Conservation (phyloP, 2,329 filamentous ascomycete genomes). For the Neophaeococcomyces aloes region DNA sequence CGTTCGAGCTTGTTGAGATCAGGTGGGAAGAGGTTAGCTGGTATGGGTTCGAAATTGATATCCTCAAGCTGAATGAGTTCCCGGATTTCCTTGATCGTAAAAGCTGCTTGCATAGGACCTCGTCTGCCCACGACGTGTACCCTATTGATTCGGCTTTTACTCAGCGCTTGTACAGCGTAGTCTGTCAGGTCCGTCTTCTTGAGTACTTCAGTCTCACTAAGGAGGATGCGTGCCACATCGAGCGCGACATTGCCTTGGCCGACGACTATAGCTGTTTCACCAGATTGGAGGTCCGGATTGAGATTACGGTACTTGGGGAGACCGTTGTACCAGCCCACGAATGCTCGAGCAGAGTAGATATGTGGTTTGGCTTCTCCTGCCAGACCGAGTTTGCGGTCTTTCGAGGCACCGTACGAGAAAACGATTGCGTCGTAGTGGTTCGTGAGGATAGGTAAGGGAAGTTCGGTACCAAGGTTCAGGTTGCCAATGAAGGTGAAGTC, state of each 20-base stretch:
- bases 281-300: conserved; percentile 59
- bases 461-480: conserved; percentile 59
- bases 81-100: conserved; percentile 88
- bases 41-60: conserved; percentile 62
- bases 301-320: conserved; percentile 69
- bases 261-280: conserved; percentile 76
- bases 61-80: conserved; percentile 70
- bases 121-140: conserved; percentile 83
- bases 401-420: conserved; percentile 83
- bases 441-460: conserved; percentile 59
- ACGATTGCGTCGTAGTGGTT: conserved; percentile 85
- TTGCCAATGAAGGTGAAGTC: conserved; percentile 90
- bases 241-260: conserved; percentile 95
- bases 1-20: conserved; percentile 62
- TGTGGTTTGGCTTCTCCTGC: conserved; percentile 62
- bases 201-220: conserved; percentile 63
- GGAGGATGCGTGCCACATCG: conserved; percentile 79
- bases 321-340: conserved; percentile 98
- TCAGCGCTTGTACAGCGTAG: conserved; percentile 63
- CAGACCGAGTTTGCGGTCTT: conserved; percentile 68
- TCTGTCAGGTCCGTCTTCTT: conserved; percentile 81
- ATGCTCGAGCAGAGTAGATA: conserved; percentile 70
- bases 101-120: conserved; percentile 83
- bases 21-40: conserved; percentile 54
- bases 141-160: conserved; percentile 61